Base-by-base conservation (phyloP, 352 stramenopile genomes). In the Phytopythium ostracodes region DNA sequence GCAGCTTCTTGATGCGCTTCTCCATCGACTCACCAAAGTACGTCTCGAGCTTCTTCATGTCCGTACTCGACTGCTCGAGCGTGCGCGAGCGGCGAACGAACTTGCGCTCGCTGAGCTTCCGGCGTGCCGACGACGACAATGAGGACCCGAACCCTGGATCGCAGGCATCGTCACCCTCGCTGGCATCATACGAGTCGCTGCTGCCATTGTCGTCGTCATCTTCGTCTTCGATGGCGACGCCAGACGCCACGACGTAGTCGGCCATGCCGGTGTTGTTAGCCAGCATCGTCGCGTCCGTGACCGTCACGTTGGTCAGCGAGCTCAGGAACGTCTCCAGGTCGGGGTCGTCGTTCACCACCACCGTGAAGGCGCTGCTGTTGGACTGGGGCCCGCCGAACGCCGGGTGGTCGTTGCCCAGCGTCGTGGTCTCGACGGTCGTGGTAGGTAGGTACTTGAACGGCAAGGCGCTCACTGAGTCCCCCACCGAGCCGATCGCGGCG, bases 391-490 rank as follows among this genome's bases (percentile, higher is more conserved):
- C 70, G 15, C 74, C 74, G 55, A 65, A 83, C 29, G 74, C 74
- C 42, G 74, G 74, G 65, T 83, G 74, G 44, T 52, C 70, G 59
- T 71, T 73, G 2, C 63, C 72, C 51, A 81, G 64, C 43, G 35
- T 29, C 14, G 73, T 66, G 18, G 62, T 66, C 17, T 72, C 64
- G 18, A 63, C 46, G 2, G 54, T 44, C 10, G 72, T 79, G 60
- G 72, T 53, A 20, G 71, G 63, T 40, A 66, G 66, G 40, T 76
- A 75, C 58, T 65, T 60, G 61, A 79, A 66, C 27, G 65, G 53
- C 40, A 68, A 38, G 57, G 46, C 62, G 0, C 29, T 58, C 59
- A 67, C 58, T 2, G 55, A 24, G 8, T 42, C 50, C 18, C 9
- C 22, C 55, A 55, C n/a, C 69, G 52, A 15, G 60, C 38, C 18